Percentiles rank a stretch among this genome's conserved stretches.
Conservation (phyloP, 2,329 filamentous ascomycete genomes). For the Aspergillus intermedius region DNA sequence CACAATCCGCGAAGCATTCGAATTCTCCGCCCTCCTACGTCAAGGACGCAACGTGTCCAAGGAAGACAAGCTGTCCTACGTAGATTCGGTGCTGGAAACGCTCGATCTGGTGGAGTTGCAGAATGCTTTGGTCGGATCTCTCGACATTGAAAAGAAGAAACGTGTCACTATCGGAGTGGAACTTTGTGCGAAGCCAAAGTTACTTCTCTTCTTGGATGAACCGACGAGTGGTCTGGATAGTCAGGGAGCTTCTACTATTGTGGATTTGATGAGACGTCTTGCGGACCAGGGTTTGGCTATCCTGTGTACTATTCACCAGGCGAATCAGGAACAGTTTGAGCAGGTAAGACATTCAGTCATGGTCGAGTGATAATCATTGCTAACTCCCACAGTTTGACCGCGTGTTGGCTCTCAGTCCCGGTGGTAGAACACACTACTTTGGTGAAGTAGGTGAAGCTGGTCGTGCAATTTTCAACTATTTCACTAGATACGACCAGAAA, state of each 20-base stretch:
- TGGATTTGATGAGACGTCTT: conserved; percentile 58
- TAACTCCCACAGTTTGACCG: conserved; percentile 55
- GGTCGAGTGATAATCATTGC: neutral
- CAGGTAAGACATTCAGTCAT: conserved; percentile 10
- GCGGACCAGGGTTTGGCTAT: conserved; percentile 58
- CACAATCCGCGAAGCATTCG: conserved; percentile 58
- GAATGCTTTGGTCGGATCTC: conserved; percentile 54
- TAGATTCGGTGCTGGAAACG: conserved; percentile 55
- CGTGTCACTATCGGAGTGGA: conserved; percentile 64
- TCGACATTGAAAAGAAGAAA: conserved; percentile 61
- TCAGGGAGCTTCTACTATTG: conserved; percentile 58
- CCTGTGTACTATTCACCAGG: conserved; percentile 64
- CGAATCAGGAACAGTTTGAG: conserved; percentile 55
- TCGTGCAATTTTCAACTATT: conserved; percentile 57
- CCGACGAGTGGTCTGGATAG: conserved; percentile 60
- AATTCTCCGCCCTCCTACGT: conserved; percentile 57
- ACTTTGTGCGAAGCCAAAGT: conserved; percentile 57
- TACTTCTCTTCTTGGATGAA: conserved; percentile 62
- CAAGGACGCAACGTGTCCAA: conserved; percentile 46
- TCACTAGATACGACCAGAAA: conserved; percentile 52
- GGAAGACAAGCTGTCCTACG: conserved; percentile 55
- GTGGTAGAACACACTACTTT: conserved; percentile 63
- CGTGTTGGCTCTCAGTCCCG: conserved; percentile 59
- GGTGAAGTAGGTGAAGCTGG: conserved; percentile 60
- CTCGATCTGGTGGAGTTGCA: conserved; percentile 55